Base-by-base conservation (phyloP, 495 filamentous ascomycete genomes). In the Aspergillus incahuasiensis region DNA sequence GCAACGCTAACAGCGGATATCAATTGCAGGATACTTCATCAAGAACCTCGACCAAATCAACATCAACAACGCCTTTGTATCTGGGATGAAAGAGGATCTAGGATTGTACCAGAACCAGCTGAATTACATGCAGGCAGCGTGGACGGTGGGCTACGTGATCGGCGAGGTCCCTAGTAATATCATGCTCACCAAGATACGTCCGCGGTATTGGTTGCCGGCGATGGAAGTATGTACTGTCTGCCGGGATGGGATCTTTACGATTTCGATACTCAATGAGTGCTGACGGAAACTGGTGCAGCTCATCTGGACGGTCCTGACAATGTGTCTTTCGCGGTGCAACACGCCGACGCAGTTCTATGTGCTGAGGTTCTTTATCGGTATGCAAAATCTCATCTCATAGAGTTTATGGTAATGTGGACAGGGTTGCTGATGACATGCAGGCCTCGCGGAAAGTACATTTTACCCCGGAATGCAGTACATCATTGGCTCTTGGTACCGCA, bases 131-230 rank as follows among this genome's bases (percentile, higher is more conserved):
- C 72, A 74, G 42, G 76, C 79, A 2, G 75, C 69, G 49, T 88
- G 80, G 78, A 86, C 82, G 0, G 77, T 85, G 15, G 85, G 84
- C 13, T 83, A 86, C 57, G 78, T 86, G 2, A 72, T 86, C 41
- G 83, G 82, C 12, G 74, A 86, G 56, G 78, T 87, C 34, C 84
- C 83, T 0, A 79, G 75, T 61, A 82, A 85, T 59, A 69, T 86
- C 18, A 71, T 86, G 28, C 62, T 86, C 30, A 83, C 78, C 7
- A 62, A 68, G 3, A 57, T 86, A 7, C 74, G 79, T 8, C 83
- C 82, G 0, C 75, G 79, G 9, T 78, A 82, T 53, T 83, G 77
- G 76, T 80, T 88, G 40, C 84, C 83, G 1, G 67, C 80, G 8
- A 68, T 68, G 55, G 70, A 72, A 62, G 68, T 72, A 60, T 0